Evolutionary conservation across 345 rosid genomes (phyloP).

Genomic region (Populus deltoides): DNA sequence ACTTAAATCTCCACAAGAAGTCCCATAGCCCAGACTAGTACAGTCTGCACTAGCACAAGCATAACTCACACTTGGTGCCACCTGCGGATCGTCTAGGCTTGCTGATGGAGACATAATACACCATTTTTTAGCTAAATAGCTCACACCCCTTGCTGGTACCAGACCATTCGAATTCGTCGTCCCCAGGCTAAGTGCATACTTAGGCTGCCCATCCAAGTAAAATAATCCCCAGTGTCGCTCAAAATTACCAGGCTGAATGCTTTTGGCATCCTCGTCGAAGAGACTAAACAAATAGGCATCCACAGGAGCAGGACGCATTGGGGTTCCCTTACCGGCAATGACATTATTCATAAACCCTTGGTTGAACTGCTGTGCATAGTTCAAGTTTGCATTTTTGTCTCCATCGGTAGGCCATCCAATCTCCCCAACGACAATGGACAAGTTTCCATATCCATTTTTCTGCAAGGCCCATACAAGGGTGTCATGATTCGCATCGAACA

Average conservation of each 20-base stretch:
- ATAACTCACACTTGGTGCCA: slow-evolving; percentile 55
- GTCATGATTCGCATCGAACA: slow-evolving; percentile 28
- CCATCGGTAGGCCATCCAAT: slow-evolving; percentile 33
- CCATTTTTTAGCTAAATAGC: slow-evolving; percentile 50
- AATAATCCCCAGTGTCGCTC: slow-evolving; percentile 34
- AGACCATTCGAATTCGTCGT: slow-evolving; percentile 26
- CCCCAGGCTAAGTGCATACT: slow-evolving; percentile 12
- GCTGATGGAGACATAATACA: slow-evolving; percentile 49
- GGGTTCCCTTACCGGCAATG: slow-evolving; percentile 16
- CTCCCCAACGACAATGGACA: slow-evolving; percentile 22
- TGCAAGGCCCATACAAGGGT: slow-evolving; percentile 20
- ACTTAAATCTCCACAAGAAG: slow-evolving; percentile 49
- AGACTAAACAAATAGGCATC: slow-evolving; percentile 28
- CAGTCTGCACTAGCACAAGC: slow-evolving; percentile 68
- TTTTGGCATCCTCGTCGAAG: slow-evolving; percentile 25
- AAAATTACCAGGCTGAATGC: slow-evolving; percentile 23
- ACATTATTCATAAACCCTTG: slow-evolving; percentile 18
- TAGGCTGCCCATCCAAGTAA: slow-evolving; percentile 26
- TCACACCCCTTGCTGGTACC: slow-evolving; percentile 44
- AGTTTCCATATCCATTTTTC: slow-evolving; percentile 19
- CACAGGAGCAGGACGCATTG: slow-evolving; percentile 13
- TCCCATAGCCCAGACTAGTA: slow-evolving; percentile 58
- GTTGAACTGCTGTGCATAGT: slow-evolving; percentile 22
- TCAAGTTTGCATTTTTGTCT: slow-evolving; percentile 20
- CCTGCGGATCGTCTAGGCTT: slow-evolving; percentile 45